Evolutionary conservation across 768 basidiomycete species (phyloP), one percentile per base, ranked within the genome.

Genomic region (Russula brevipes): DNA sequence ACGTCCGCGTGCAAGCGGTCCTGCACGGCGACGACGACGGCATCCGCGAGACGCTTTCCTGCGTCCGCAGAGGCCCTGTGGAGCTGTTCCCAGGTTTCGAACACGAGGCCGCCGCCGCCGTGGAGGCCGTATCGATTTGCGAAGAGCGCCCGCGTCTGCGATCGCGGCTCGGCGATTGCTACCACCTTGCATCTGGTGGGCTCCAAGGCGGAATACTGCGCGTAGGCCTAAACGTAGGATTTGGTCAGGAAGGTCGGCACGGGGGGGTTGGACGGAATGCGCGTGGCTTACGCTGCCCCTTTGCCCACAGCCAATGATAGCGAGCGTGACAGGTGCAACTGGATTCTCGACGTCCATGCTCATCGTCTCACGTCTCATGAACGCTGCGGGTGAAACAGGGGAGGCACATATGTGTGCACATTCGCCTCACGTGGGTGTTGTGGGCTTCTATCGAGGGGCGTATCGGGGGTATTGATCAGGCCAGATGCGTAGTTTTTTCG

Each of bases 91-190:
- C 88, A 94, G 10, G 84, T 79, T 14, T 76, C 70, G 70, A 93
- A 94, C 46, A 86, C 82, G 44, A 87, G 84, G 2, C 85, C 83
- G n/a, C 76, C 69, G 63, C 91, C 86, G n/a, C 76, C 69, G 63
- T 92, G 85, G 61, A 94, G 74, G 0, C 77, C 73, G 69, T 91
- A 82, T 0, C 75, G 70, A 17, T 79, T 71, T 6, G 85, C 82
- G 67, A 91, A 86, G 61, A 77, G 72, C 42, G 77, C 72, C 55
- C 81, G 84, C 2, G 91, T 86, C 61, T 84, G 81, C 4, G 80
- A 79, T 19, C 90, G 83, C 3, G 92, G 92, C 65, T 95, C 93
- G 16, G 90, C 91, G 61, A 94, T 88, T 24, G 92, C 86, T 17
- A 94, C 87, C 46, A 95, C 80, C 71, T 84, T 88, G 79, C 88